phyloP scores from a whole-genome alignment of 805 yeast genomes.

The Starmerella sp. region DNA sequence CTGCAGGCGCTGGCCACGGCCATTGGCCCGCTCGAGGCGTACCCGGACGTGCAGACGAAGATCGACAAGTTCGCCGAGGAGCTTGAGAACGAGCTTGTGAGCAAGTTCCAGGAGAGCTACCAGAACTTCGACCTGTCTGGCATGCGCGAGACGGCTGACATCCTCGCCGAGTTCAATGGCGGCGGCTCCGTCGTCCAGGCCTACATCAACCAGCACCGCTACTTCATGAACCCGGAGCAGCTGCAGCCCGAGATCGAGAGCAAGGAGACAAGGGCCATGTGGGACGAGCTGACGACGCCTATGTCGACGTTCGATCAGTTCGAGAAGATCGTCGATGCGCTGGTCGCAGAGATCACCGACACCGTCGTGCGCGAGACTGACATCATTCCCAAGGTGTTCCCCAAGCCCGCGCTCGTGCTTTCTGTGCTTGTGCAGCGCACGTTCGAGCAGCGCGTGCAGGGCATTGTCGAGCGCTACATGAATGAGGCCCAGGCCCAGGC shows the following conservation, averaged over 20 bases:
- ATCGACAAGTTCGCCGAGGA: conserved; percentile 64
- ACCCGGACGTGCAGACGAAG: conserved; percentile 28
- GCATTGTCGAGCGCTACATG: conserved; percentile 41
- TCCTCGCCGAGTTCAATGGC: conserved; percentile 69
- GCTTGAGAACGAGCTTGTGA: conserved; percentile 62
- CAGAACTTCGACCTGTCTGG: conserved; percentile 53
- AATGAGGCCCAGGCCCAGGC: conserved; percentile 53
- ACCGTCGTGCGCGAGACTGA: conserved; percentile 63
- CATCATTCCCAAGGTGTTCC: conserved; percentile 61
- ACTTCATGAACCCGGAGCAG: conserved; percentile 43
- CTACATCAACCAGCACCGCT: conserved; percentile 68
- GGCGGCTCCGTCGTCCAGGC: conserved; percentile 73
- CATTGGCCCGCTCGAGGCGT: conserved; percentile 31
- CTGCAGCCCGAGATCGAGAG: conserved; percentile 11
- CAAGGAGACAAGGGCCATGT: conserved; percentile 30
- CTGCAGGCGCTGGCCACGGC: conserved; percentile 54
- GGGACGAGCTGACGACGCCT: conserved; percentile 56
- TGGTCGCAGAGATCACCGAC: conserved; percentile 46
- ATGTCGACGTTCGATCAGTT: conserved; percentile 37
- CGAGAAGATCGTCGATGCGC: conserved; percentile 41
- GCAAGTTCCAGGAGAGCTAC: conserved; percentile 63
- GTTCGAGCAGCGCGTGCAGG: conserved; percentile 54
- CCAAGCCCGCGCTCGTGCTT: conserved; percentile 54
- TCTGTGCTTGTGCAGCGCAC: conserved; percentile 61
- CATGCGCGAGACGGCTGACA: conserved; percentile 63